phyloP scores from a whole-genome alignment of 192 early-diverging fungal species.

The Umbelopsis sp. region DNA sequence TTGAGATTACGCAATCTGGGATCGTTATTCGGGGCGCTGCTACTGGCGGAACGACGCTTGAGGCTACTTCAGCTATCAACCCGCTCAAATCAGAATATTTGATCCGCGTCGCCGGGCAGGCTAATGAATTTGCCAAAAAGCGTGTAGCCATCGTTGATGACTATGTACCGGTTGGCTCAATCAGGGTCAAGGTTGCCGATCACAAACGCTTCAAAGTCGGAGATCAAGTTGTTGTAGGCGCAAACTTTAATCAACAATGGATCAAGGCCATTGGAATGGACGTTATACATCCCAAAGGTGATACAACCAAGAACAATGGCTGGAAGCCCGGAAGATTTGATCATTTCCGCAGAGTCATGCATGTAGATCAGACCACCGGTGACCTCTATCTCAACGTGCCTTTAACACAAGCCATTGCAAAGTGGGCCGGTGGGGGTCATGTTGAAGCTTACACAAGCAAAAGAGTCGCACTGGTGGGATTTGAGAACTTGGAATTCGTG shows the following conservation, averaged over 20 bases:
- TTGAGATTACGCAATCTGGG: conserved; percentile 39
- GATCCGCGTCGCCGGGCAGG: conserved; percentile 37
- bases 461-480: conserved; percentile 36
- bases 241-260: conserved; percentile 46
- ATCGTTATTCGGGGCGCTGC: conserved; percentile 45
- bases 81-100: conserved; percentile 33
- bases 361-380: conserved; percentile 29
- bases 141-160: conserved; percentile 40
- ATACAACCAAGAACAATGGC: conserved; percentile 28
- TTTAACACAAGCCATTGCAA: conserved; percentile 39
- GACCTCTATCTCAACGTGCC: conserved; percentile 44
- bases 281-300: conserved; percentile 40
- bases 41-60: conserved; percentile 42
- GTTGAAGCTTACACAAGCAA: conserved; percentile 41
- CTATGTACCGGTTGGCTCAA: conserved; percentile 44
- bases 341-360: conserved; percentile 40
- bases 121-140: conserved; percentile 30
- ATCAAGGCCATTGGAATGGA: conserved; percentile 50
- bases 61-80: conserved; percentile 36
- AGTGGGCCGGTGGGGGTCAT: conserved; percentile 44
- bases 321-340: conserved; percentile 45
- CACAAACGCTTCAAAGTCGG: conserved; percentile 32
- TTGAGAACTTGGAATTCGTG: conserved; percentile 44
- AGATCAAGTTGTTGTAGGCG: conserved; percentile 42
- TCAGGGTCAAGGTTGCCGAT: conserved; percentile 16